Evolutionary conservation across 2,329 filamentous ascomycete genomes (phyloP).

Genomic region (Fusarium clavum): DNA sequence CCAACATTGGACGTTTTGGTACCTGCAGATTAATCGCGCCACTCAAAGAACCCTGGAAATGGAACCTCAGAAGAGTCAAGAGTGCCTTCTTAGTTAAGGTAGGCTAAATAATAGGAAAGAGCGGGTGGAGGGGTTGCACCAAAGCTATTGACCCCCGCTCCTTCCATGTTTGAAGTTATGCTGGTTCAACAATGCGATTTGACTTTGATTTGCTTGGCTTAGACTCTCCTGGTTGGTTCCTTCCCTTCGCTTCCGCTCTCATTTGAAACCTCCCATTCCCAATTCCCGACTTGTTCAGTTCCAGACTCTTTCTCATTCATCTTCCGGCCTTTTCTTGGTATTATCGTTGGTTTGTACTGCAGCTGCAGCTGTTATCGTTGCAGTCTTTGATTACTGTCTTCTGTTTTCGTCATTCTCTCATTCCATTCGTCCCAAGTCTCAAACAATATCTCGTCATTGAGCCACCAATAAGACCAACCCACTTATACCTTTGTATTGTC

Average conservation of each 20-base stretch:
- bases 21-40: conserved; percentile 40
- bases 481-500: conserved; percentile 21
- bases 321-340: conserved; percentile 30
- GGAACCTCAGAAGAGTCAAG: background rate
- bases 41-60: conserved; percentile 6
- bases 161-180: conserved; percentile 36
- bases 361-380: conserved; percentile 23
- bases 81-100: background rate
- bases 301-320: conserved; percentile 31
- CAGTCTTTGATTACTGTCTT: conserved; percentile 19
- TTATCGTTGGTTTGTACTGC: conserved; percentile 4
- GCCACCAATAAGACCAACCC: conserved; percentile 18
- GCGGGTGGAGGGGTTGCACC: conserved; percentile 21
- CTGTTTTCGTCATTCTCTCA: conserved; percentile 41
- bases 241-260: conserved; percentile 23
- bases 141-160: conserved; percentile 28
- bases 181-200: conserved; percentile 24
- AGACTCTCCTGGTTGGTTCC: conserved; percentile 12
- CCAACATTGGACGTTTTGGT: conserved; percentile 36
- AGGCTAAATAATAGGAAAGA: background rate
- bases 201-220: conserved; percentile 1
- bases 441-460: conserved; percentile 32
- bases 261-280: conserved; percentile 39
- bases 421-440: conserved; percentile 31
- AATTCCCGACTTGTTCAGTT: conserved; percentile 27